Conservation (phyloP, 2,329 filamentous ascomycete genomes). For the Xylariaceae sp. region DNA sequence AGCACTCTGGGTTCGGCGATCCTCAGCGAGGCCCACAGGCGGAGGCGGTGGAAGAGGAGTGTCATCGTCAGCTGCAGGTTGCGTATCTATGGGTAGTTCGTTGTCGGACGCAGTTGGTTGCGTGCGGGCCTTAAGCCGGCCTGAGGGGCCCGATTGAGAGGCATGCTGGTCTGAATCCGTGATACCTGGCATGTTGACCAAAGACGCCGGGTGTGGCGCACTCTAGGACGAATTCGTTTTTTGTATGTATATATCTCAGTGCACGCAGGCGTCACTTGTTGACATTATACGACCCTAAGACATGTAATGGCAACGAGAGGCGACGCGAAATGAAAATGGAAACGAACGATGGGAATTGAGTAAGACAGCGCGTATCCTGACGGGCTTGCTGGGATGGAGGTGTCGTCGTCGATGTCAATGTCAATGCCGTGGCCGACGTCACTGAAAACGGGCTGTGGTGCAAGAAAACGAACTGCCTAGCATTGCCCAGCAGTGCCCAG, state of each 20-base stretch:
- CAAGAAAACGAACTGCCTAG: too few species aligned
- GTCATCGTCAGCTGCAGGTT: neutral
- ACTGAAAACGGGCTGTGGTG: neutral
- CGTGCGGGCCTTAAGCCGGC: neutral
- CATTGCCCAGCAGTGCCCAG: too few species aligned
- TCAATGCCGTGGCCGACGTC: neutral
- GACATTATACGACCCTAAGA: too few species aligned
- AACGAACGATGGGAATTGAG: neutral
- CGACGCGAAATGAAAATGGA: neutral
- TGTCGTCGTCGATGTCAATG: neutral
- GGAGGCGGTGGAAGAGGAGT: neutral
- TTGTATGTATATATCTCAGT: too few species aligned
- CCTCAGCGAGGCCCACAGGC: neutral
- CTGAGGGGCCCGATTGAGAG: neutral
- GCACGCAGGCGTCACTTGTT: too few species aligned
- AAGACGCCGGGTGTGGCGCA: too few species aligned
- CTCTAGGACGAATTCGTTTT: too few species aligned
- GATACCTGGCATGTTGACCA: too few species aligned
- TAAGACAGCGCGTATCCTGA: neutral
- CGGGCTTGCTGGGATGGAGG: neutral
- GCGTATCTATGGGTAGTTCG: neutral
- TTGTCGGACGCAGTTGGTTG: neutral
- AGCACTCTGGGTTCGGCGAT: slow-evolving; percentile 1
- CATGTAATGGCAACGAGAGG: too few species aligned
- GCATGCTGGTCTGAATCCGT: too few species aligned